phyloP scores from a whole-genome alignment of 257 asterid genomes.

The Nicotiana attenuata region DNA sequence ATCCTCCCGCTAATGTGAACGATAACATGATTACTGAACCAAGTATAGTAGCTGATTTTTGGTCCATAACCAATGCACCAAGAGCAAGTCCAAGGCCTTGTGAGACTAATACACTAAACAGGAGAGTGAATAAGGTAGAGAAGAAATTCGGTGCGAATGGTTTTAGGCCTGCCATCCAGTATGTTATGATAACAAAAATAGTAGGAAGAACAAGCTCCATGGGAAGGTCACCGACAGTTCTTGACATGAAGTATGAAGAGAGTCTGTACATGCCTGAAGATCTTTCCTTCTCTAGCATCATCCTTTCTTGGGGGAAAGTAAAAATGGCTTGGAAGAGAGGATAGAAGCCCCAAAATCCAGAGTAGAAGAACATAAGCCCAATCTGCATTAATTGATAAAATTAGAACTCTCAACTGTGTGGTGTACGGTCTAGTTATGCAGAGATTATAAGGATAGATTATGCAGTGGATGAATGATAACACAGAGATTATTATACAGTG shows the following conservation, averaged over 20 bases:
- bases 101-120: conserved; percentile 43
- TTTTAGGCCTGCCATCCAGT: conserved; percentile 78
- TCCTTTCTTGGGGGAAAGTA: conserved; percentile 67
- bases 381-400: conserved; percentile 31
- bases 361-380: conserved; percentile 54
- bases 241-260: conserved; percentile 76
- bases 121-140: conserved; percentile 36
- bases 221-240: conserved; percentile 65
- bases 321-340: conserved; percentile 75
- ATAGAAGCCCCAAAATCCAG: conserved; percentile 76
- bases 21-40: conserved; percentile 61
- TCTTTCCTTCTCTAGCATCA: conserved; percentile 64
- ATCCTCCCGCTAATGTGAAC: conserved; percentile 61
- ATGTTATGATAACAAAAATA: conserved; percentile 41
- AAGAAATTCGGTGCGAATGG: conserved; percentile 35
- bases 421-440: too few relatives aligned
- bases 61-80: conserved; percentile 69
- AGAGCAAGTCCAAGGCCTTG: conserved; percentile 79
- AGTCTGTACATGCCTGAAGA: conserved; percentile 82
- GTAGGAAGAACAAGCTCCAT: conserved; percentile 86
- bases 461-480: not conserved
- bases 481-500: not conserved
- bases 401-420: not conserved
- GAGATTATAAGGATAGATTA: not conserved
- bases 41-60: conserved; percentile 43